Evolutionary conservation across 2,329 filamentous ascomycete species (phyloP).

Genomic region (Diaporthe sp.): DNA sequence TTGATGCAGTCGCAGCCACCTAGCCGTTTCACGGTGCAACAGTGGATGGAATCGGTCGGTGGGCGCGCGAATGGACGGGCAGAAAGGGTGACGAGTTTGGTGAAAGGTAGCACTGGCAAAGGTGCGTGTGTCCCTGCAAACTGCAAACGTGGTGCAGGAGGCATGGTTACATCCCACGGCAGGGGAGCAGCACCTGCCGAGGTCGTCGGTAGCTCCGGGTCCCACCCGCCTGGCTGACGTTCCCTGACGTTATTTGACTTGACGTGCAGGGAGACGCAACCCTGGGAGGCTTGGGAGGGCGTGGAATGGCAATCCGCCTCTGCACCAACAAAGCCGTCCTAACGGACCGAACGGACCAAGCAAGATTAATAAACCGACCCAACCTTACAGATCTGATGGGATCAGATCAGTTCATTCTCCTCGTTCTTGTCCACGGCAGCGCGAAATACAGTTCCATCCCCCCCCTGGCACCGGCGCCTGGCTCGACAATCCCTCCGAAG

Average conservation of each 20-base stretch:
- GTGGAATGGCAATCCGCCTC: not conserved
- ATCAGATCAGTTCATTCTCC: not conserved
- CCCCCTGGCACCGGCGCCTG: not conserved
- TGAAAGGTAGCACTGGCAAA: not conserved
- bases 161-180: constrained; percentile 14
- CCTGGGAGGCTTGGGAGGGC: not conserved
- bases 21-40: constrained; percentile 2
- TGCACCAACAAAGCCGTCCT: not conserved
- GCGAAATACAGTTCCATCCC: not conserved
- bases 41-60: not conserved
- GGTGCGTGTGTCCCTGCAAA: constrained; percentile 4
- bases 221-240: not conserved
- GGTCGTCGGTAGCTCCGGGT: constrained; percentile 18
- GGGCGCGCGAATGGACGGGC: not conserved
- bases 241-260: constrained; percentile 3
- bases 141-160: not conserved
- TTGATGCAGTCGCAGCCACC: constrained; percentile 1
- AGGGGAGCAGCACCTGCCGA: constrained; percentile 27
- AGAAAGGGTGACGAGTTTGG: constrained; percentile 1
- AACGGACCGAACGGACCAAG: not conserved
- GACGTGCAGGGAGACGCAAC: constrained; percentile 15
- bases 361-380: not conserved
- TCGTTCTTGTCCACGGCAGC: not conserved
- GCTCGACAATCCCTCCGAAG: not conserved
- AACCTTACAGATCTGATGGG: not conserved